phyloP scores from a whole-genome alignment of 768 basidiomycete species.

The Guyanaporus albipodus region DNA sequence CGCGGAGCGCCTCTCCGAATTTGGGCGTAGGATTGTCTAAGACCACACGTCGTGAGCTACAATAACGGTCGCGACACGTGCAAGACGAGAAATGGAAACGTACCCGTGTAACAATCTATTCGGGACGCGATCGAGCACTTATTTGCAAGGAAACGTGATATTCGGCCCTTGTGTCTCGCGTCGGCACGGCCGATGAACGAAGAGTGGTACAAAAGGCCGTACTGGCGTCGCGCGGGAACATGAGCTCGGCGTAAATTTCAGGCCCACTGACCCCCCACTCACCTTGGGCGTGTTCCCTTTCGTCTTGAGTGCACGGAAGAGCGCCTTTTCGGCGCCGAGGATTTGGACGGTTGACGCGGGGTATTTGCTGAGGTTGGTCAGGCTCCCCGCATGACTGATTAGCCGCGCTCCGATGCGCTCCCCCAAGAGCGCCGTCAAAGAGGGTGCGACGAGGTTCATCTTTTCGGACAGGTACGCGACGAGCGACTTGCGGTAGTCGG shows the following conservation, averaged over 20 bases:
- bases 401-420: constrained; percentile 90
- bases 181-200: constrained; percentile 95
- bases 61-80: too few relatives aligned
- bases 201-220: constrained; percentile 96
- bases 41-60: background rate
- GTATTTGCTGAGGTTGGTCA: constrained; percentile 97
- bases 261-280: background rate
- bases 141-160: constrained; percentile 98
- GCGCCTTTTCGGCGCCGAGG: constrained; percentile 94
- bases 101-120: constrained; percentile 92
- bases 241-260: background rate
- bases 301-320: constrained; percentile 96
- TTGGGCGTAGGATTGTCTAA: constrained; percentile 81
- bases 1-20: constrained; percentile 90
- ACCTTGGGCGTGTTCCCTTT: constrained; percentile 99
- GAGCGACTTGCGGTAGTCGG: constrained; percentile 91
- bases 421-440: constrained; percentile 83
- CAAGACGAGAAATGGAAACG: constrained; percentile 11
- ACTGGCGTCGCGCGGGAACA: constrained; percentile 51
- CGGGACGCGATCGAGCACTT: constrained; percentile 97
- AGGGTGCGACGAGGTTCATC: constrained; percentile 97
- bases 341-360: constrained; percentile 98
- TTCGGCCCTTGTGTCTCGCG: constrained; percentile 93
- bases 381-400: constrained; percentile 93
- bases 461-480: constrained; percentile 88